phyloP scores from a whole-genome alignment of 306 rosid genomes.

The Vicia villosa region DNA sequence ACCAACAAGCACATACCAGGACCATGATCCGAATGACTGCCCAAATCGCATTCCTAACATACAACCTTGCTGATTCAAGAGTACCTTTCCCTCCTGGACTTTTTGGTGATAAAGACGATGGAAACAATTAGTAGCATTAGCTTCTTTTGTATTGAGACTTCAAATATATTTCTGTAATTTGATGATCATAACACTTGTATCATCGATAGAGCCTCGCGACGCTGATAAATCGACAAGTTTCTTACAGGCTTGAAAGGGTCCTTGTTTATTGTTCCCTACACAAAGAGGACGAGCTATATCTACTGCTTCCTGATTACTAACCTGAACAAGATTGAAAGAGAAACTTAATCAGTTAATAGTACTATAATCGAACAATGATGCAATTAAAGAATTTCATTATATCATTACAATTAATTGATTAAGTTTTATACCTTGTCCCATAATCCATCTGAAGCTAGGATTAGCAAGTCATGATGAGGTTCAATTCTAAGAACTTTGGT shows the following conservation, averaged over 20 bases:
- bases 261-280: slow-evolving; percentile 46
- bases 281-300: slow-evolving; percentile 64
- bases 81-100: too few relatives aligned
- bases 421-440: slow-evolving; percentile 84
- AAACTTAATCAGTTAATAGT: slow-evolving; percentile 11
- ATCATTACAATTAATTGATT: not conserved
- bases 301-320: slow-evolving; percentile 88
- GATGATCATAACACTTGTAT: slow-evolving; percentile 78
- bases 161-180: slow-evolving; percentile 52
- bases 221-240: slow-evolving; percentile 74
- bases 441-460: slow-evolving; percentile 94
- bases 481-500: slow-evolving; percentile 59
- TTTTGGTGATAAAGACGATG: too few relatives aligned
- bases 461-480: slow-evolving; percentile 74
- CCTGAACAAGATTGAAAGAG: slow-evolving; percentile 53
- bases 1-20: too few relatives aligned
- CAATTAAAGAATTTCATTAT: not conserved
- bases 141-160: slow-evolving; percentile 33
- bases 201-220: slow-evolving; percentile 82
- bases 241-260: slow-evolving; percentile 69
- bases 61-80: too few relatives aligned
- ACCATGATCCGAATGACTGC: too few relatives aligned
- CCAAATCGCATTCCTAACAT: too few relatives aligned
- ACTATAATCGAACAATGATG: too few relatives aligned
- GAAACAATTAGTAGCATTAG: not conserved